Evolutionary conservation across 1,284 basidiomycete species (phyloP), one percentile per base, ranked within the genome.

Genomic region (Lignosus rhinocerotis): DNA sequence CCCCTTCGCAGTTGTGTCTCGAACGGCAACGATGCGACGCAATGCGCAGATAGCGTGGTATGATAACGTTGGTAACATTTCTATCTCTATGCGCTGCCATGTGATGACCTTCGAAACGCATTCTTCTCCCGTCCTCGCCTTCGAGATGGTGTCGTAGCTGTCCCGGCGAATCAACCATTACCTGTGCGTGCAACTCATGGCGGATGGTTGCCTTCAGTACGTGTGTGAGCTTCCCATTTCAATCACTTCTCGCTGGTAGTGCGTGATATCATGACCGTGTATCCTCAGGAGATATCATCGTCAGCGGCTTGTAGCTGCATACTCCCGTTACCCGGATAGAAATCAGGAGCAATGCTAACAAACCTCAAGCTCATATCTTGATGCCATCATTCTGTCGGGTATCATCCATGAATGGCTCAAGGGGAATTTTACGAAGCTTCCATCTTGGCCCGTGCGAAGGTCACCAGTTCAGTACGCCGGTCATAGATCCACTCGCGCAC

Each of bases 391-490:
- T 12, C 47, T 11, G 7, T 36, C 36, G 39, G 30, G 9, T 42
- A 51, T 51, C 50, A 51, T 39, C 8, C 25, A 17, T 19, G 21
- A 38, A 31, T 33, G 30, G 38, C 10, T 17, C 50, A 25, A 31
- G 39, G 3, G 30, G 30, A 30, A n/a, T 16, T 43, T 25, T 12
- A 25, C 38, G 19, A 31, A 43, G 30, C 50, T 51, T 51, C 50
- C 33, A 51, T 51, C 50, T 14, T 51, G 39, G 38, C 50, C 12
- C 50, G 30, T n/a, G 50, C 11, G n/a, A 14, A 16, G 30, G 46
- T 48, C 46, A 51, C 39, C 39, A 41, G 50, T 43, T 43, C 50
- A 51, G 2, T 34, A 4, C 39, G 17, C 50, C 50, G 50, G 50
- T 19, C 50, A 51, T 51, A 51, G 21, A 16, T 10, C n/a, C 7